Evolutionary conservation across 2,329 filamentous ascomycete genomes (phyloP), one percentile per base, ranked within the genome.

Genomic region (Sphaceloma murrayae): DNA sequence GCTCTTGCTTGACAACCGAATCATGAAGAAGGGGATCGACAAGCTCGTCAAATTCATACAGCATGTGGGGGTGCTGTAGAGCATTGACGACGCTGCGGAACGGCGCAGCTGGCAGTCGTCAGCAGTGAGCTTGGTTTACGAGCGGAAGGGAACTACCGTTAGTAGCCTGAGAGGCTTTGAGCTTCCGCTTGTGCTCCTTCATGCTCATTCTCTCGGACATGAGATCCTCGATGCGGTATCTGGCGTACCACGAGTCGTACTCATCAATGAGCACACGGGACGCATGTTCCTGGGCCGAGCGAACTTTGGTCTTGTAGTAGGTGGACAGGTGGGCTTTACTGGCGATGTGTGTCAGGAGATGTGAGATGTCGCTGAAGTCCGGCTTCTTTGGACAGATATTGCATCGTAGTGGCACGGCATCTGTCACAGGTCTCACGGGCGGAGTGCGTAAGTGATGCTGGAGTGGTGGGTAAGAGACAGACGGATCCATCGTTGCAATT

Each of bases 311-410:
- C 56, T 85, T 86, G 67, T 88, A 93, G 56, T 85, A 79, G 58
- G 85, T 76, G 48, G 86, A 80, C 24, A 95, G 69, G 60, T 96
- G 89, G n/a, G 83, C 82, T 60, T 95, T 95, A 51, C 88, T 95
- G 48, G 83, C 78, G 50, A 95, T 77, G 59, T 96, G 89, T 9
- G 89, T 96, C 58, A 96, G 75, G 27, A 95, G 70, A 62, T 95
- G 89, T 24, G 88, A 94, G 33, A 87, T 72, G 62, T 96, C 89
- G 46, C 86, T 94, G 65, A 95, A 95, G 21, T 66, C 75, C 29
- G 85, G 85, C 49, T 74, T 74, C 53, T 81, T 85, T 26, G 83
- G 81, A 60, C 89, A 96, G 53, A 94, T 80, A 56, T 73, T 79
- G 75, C 89, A 96, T 53, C 77, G 67, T 38, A 95, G 76, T 46